These are phyloP conservation scores for Sarocladium strictum DNA, from an alignment of 2,329 filamentous ascomycete species.

Conservation along the genomic window DNA sequence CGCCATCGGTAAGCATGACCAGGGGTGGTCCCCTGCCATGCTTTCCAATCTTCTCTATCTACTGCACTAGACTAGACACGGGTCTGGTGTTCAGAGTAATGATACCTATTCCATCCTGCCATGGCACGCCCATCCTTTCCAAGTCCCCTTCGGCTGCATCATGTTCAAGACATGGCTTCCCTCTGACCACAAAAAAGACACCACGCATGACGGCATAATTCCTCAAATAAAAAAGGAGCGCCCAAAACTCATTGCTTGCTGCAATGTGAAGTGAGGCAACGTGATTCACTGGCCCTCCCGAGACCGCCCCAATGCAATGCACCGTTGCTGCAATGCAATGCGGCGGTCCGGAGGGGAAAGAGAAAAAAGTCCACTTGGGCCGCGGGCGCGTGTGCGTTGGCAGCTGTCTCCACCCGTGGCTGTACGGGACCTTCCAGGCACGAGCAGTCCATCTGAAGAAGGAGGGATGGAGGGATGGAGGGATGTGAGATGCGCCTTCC, in stretches of 20 bases:
- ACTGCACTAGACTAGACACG: too few relatives aligned
- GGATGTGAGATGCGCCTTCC: background rate
- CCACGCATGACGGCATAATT: too few relatives aligned
- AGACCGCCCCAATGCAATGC: background rate
- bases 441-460: background rate
- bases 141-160: too few relatives aligned
- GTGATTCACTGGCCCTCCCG: background rate
- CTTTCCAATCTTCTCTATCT: background rate
- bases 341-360: background rate
- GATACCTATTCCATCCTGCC: too few relatives aligned
- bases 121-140: too few relatives aligned
- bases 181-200: too few relatives aligned
- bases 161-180: background rate
- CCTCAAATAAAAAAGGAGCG: too few relatives aligned
- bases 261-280: background rate
- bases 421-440: background rate
- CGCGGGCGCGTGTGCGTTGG: background rate
- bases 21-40: background rate
- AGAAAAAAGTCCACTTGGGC: background rate
- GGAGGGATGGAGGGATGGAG: background rate
- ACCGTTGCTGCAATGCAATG: conserved; percentile 5
- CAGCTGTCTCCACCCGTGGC: conserved; percentile 2
- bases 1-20: too few relatives aligned
- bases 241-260: too few relatives aligned
- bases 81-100: too few relatives aligned